Evolutionary conservation across 2,329 filamentous ascomycete genomes (phyloP).

Genomic region (Exophiala phaeomuriformis): DNA sequence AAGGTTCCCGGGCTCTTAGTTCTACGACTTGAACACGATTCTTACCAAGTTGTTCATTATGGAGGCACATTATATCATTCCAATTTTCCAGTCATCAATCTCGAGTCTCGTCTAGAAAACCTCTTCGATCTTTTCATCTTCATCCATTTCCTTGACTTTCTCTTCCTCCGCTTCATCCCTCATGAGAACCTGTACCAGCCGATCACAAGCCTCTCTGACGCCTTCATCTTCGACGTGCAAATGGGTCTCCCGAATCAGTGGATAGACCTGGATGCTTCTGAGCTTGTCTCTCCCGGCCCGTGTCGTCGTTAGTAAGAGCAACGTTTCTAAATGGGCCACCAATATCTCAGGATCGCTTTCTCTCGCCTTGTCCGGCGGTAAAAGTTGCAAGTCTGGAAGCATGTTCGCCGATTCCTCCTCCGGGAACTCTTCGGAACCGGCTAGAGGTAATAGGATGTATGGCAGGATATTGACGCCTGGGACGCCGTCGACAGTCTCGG

Average conservation of each 20-base stretch:
- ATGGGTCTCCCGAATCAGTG: conserved; percentile 81
- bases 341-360: conserved; percentile 71
- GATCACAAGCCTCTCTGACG: conserved; percentile 76
- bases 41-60: too few species aligned
- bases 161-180: conserved; percentile 59
- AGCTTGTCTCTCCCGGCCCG: conserved; percentile 65
- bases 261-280: conserved; percentile 74
- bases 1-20: too few species aligned
- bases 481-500: conserved; percentile 33
- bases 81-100: not conserved
- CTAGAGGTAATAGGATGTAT: conserved; percentile 81
- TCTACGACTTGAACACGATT: too few species aligned
- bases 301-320: conserved; percentile 75
- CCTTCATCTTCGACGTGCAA: conserved; percentile 66
- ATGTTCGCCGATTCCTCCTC: conserved; percentile 81
- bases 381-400: conserved; percentile 80
- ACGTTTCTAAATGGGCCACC: conserved; percentile 79
- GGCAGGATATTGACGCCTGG: conserved; percentile 60
- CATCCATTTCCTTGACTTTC: conserved; percentile 35
- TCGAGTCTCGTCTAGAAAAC: conserved; percentile 33
- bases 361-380: conserved; percentile 81
- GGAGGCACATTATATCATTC: too few species aligned
- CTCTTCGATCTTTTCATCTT: conserved; percentile 39
- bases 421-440: conserved; percentile 77
- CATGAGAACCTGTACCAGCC: conserved; percentile 83